Percentiles rank a stretch among this genome's conserved stretches.
These are phyloP conservation scores for Mrakia hoshinonis DNA, from an alignment of 768 basidiomycete genomes.

Conservation along the genomic window DNA sequence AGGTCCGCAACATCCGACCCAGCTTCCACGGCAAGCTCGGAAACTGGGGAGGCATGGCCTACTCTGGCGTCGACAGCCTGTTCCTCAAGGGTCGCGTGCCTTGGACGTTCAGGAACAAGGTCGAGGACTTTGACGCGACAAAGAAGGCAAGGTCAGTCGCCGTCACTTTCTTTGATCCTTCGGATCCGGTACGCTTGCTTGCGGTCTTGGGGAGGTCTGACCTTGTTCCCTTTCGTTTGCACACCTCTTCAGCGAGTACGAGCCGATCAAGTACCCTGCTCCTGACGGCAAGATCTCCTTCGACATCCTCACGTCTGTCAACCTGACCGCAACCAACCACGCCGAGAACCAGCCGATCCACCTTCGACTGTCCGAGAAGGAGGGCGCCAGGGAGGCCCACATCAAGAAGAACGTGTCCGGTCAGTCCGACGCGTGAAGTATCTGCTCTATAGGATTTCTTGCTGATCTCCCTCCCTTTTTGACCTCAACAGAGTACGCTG, in stretches of 20 bases:
- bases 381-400: constrained; percentile 54
- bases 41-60: constrained; percentile 74
- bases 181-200: no score
- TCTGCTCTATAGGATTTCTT: no score
- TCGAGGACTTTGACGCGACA: constrained; percentile 60
- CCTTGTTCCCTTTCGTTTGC: no score
- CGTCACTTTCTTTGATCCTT: no score
- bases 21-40: constrained; percentile 71
- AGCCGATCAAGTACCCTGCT: constrained; percentile 74
- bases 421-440: no score
- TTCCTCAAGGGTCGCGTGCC: constrained; percentile 75
- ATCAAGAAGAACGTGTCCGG: constrained; percentile 55
- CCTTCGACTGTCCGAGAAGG: constrained; percentile 55
- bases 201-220: no score
- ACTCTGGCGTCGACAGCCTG: constrained; percentile 80
- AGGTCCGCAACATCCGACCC: constrained; percentile 84
- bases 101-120: constrained; percentile 76
- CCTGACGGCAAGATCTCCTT: constrained; percentile 85
- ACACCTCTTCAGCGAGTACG: constrained; percentile 45
- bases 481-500: constrained; percentile 77
- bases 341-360: constrained; percentile 94
- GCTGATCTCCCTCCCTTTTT: constrained; percentile 28
- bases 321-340: constrained; percentile 88
- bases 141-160: constrained; percentile 49
- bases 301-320: constrained; percentile 80